Base-by-base conservation (phyloP, 768 basidiomycete species). In the Lentinula sp. region DNA sequence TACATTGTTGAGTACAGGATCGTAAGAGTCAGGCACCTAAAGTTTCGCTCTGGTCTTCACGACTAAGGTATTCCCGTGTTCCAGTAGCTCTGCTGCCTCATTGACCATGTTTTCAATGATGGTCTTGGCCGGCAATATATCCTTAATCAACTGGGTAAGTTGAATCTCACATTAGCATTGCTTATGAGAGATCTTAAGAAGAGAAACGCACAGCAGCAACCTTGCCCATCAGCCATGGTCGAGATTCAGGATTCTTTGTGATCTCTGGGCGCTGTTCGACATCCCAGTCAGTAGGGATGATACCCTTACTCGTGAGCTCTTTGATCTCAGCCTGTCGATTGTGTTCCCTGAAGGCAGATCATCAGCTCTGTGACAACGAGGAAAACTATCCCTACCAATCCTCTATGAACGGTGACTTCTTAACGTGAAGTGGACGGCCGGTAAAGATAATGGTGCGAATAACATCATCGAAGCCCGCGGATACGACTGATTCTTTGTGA, bases 401-500 rank as follows among this genome's bases (percentile, higher is more conserved):
- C 15, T 86, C 85, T 62, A 96, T 83, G 70, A 93, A 97, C 16
- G 89, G 84, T 2, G 92, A 94, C 70, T 86, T 85, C 64, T 87
- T 76, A 40, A 96, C 93, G 42, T 95, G 85, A 65, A 97, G 76
- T 18, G 95, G 95, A 35, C 95, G 86, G 10, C 94, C 94, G 48
- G 92, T 91, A 76, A 84, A 94, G 68, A 96, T 95, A 50, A 93
- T 68, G n/a, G 94, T 95, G 16, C 86, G 88, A 45, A 87, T 78
- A 18, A 86, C 85, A 70, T 95, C 94, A 62, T 90, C 92, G 66
- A 83, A 88, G 8, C 87, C 80, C 34, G 89, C 88, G 62, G 76
- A 81, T 55, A 91, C 61, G 18, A 93, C 70, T 61, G 86, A 80
- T 8, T 94, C 87, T 75, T 96, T 96, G 77, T 96, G 94, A 62